Evolutionary conservation across 176 grass and related monocot genomes (phyloP).

Genomic region (Zizania latifolia): DNA sequence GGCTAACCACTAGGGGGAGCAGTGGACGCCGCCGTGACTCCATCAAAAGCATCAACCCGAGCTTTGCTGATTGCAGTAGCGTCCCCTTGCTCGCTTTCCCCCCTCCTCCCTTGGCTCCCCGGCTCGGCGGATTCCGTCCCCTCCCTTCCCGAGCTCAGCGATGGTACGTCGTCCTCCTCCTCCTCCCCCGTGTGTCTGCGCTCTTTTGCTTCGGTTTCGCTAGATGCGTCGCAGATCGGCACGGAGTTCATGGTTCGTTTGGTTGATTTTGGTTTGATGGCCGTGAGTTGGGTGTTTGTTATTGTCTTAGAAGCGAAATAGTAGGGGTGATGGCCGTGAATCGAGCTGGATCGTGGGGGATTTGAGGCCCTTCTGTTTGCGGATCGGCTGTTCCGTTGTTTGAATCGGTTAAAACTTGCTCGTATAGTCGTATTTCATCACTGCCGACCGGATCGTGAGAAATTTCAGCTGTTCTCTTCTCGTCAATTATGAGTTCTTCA

Average conservation of each 20-base stretch:
- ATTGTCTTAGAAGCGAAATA: background rate
- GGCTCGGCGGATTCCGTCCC: slow-evolving; percentile 11
- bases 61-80: background rate
- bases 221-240: background rate
- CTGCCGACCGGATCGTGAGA: background rate
- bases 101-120: background rate
- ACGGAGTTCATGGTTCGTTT: background rate
- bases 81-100: background rate
- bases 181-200: background rate
- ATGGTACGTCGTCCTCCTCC: slow-evolving; percentile 26
- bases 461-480: background rate
- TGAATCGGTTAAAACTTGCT: background rate
- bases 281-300: background rate
- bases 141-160: background rate
- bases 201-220: background rate
- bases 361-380: background rate
- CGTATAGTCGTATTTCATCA: background rate
- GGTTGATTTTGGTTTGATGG: background rate
- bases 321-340: background rate
- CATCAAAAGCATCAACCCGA: slow-evolving; percentile 22
- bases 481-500: background rate
- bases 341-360: slow-evolving; percentile 1
- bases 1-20: background rate
- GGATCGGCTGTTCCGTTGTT: background rate
- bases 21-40: slow-evolving; percentile 25